Percentiles rank a stretch among this genome's conserved stretches.
Evolutionary conservation across 345 rosid species (phyloP).

Genomic region (Microthlaspi erraticum): DNA sequence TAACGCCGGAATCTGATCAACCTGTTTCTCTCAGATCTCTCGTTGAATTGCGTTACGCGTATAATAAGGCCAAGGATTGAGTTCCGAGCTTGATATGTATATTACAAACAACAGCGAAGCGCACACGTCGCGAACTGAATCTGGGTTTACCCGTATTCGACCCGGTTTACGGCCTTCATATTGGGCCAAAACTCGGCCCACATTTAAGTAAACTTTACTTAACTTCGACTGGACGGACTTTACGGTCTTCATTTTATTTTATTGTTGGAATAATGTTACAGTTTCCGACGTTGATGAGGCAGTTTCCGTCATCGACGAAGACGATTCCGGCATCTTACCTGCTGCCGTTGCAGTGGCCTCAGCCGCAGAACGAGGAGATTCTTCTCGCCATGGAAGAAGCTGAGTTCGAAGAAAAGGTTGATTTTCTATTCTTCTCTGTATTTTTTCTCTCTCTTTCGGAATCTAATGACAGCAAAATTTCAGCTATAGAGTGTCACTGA

Average conservation of each 20-base stretch:
- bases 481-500: background rate
- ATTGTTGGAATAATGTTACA: constrained; percentile 76
- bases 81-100: constrained; percentile 12
- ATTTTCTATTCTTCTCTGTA: background rate
- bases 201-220: too few species aligned
- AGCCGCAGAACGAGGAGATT: constrained; percentile 74
- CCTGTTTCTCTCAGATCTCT: constrained; percentile 27
- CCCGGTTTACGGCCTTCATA: background rate
- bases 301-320: constrained; percentile 67
- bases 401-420: constrained; percentile 76
- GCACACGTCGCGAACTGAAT: constrained; percentile 40
- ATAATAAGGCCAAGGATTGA: constrained; percentile 17
- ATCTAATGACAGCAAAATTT: background rate
- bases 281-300: constrained; percentile 83
- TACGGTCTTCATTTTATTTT: too few species aligned
- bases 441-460: background rate
- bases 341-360: constrained; percentile 78
- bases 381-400: constrained; percentile 92
- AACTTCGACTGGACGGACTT: too few species aligned
- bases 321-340: constrained; percentile 66
- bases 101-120: constrained; percentile 34
- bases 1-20: constrained; percentile 22
- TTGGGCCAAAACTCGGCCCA: constrained; percentile 28
- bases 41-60: constrained; percentile 29
- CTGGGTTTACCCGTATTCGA: constrained; percentile 31